phyloP scores from a whole-genome alignment of 208 protist genomes.

The Trypanosoma grayi region DNA sequence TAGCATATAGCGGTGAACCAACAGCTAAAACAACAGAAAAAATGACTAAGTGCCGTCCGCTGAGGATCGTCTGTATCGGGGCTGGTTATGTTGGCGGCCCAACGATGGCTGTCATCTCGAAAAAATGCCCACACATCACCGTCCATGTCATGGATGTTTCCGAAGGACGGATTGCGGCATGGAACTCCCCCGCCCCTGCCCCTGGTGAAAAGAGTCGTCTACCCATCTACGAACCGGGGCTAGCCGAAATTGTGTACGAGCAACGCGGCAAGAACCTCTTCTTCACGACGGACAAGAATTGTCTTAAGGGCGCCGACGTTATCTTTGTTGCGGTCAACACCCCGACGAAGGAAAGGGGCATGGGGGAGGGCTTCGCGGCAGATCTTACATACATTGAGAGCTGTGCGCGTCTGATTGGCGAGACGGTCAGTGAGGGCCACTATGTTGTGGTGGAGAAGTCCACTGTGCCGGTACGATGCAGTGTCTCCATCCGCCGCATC shows the following conservation, averaged over 20 bases:
- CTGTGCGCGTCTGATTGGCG: constrained; percentile 76
- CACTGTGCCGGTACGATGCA: constrained; percentile 86
- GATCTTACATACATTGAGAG: constrained; percentile 92
- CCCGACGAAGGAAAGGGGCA: constrained; percentile 95
- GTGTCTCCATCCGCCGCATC: constrained; percentile 39
- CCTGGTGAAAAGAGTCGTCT: constrained; percentile 34
- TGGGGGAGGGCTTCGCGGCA: constrained; percentile 80
- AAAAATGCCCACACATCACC: constrained; percentile 89
- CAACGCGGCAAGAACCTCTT: constrained; percentile 91
- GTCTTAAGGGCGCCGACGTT: constrained; percentile 85
- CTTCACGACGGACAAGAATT: constrained; percentile 89
- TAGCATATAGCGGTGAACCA: not conserved
- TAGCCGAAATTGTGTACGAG: constrained; percentile 85
- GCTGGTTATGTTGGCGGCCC: constrained; percentile 97
- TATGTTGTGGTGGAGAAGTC: constrained; percentile 96
- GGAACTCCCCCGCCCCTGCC: constrained; percentile 77
- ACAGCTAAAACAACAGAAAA: not conserved
- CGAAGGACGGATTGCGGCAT: constrained; percentile 87
- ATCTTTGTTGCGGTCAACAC: constrained; percentile 98
- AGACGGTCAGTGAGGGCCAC: constrained; percentile 31
- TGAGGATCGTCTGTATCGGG: constrained; percentile 80
- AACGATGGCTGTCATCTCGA: constrained; percentile 96
- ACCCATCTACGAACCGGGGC: constrained; percentile 96
- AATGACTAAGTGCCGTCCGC: not conserved
- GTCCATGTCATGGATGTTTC: constrained; percentile 94